Base-by-base conservation (phyloP, 1,284 basidiomycete genomes). In the Hemileia vastatrix region DNA sequence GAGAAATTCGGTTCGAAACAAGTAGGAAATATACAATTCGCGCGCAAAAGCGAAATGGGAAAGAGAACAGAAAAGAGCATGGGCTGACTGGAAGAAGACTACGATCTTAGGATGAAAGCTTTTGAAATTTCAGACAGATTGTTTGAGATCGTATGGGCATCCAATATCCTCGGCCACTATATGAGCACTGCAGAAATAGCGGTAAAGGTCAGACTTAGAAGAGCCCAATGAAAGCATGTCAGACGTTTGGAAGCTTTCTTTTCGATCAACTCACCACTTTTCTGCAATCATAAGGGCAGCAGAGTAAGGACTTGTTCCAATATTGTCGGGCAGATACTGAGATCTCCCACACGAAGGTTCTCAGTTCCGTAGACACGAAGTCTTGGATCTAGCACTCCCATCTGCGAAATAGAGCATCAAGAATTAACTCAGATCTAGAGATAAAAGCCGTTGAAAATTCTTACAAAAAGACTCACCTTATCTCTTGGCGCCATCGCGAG, bases 281-380 rank as follows among this genome's bases (percentile, higher is more conserved):
- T 40, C 36, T 11, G 36, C 36, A 40, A 40, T 40, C 36, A 40
- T 40, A 15, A 40, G 36, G 15, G 36, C 36, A 40, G 36, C 36
- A 40, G 36, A 40, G 15, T 40, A 40, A 40, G 36, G 36, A 40
- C 36, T 40, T n/a, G n/a, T n/a, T n/a, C n/a, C n/a, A n/a, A n/a
- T n/a, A n/a, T n/a, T n/a, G n/a, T 3, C 70, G 75, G 75, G 53
- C 80, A 65, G 11, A 81, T 70, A 3, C 78, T 79, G 1, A 80
- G 74, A 67, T 82, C 81, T 1, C 80, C 80, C 27, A 83, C 80
- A 5, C 82, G 78, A 9, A 83, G 73, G 68, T 83, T 83, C 4
- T 70, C 67, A 0, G 81, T 82, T 54, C 81, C 81, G 67, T 83
- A 82, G 65, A 15, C 77, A 61, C 69, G 78, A 13, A 81, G 71